phyloP scores from a whole-genome alignment of 345 rosid species.

The Schrenkiella parvula region DNA sequence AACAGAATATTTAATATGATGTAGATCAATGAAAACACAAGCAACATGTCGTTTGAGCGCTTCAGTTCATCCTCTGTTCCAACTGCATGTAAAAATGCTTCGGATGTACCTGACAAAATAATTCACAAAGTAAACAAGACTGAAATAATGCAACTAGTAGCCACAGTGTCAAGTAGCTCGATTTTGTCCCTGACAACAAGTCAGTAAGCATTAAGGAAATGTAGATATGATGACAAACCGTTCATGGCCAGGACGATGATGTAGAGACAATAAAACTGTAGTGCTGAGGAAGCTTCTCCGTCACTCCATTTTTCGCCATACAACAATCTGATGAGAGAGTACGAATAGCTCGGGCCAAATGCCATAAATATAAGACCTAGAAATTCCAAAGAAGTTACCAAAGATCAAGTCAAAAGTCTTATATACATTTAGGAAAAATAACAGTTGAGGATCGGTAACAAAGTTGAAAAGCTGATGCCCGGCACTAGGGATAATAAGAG shows the following conservation, averaged over 20 bases:
- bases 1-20: slow-evolving; percentile 55
- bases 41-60: slow-evolving; percentile 72
- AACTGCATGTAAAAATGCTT: slow-evolving; percentile 90
- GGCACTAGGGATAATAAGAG: neutral
- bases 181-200: neutral
- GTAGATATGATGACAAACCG: slow-evolving; percentile 43
- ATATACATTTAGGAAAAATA: neutral
- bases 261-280: slow-evolving; percentile 77
- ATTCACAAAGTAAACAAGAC: neutral
- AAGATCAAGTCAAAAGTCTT: neutral
- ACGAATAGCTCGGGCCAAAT: slow-evolving; percentile 96
- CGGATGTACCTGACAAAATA: slow-evolving; percentile 75
- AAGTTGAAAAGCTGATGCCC: neutral
- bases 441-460: neutral
- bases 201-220: neutral
- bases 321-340: slow-evolving; percentile 80
- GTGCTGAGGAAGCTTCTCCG: slow-evolving; percentile 84
- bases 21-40: slow-evolving; percentile 66
- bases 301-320: slow-evolving; percentile 96
- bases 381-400: slow-evolving; percentile 5
- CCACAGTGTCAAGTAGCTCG: neutral
- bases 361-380: slow-evolving; percentile 79
- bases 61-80: slow-evolving; percentile 75
- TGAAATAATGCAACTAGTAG: neutral
- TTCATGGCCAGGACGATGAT: slow-evolving; percentile 77